Base-by-base conservation (phyloP, 73 alveolate species). In the Tetrahymena malaccensis region DNA sequence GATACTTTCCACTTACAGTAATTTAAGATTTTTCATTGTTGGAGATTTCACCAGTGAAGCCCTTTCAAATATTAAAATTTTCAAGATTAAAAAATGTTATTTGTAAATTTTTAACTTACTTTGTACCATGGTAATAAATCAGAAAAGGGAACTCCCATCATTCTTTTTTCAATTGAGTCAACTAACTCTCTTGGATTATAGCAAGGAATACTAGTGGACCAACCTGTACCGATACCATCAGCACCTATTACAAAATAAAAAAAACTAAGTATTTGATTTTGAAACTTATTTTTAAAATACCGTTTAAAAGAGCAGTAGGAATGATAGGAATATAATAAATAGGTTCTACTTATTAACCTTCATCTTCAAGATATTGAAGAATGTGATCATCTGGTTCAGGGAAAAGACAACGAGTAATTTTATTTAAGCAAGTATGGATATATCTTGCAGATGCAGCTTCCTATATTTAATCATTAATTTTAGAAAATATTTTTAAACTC, bases 381-480 rank as follows among this genome's bases (percentile, higher is more conserved):
- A 99, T 93, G 94, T 97, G 98, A 94, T 98, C 99, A 96, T 99
- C 99, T 85, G 96, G 97, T 94, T 97, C 99, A 95, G 96, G 97
- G 96, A 98, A 98, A 15, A 99, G 43, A 83, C 84, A 84, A 89
- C 99, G 97, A 35, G 99, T 96, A 0, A 98, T 84, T 31, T 96
- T 96, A 94, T 95, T 96, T 55, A 99, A 96, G 93, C 97, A 93
- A 22, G 99, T 99, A 94, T 96, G 98, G 43, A 99, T 99, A 96
- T 99, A 99, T 96, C 99, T 97, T 22, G 99, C 99, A 85, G 99
- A 96, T 6, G 99, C 99, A n/a, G 99, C 99, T 83, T 99, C 99
- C 89, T 70, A 7, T 70, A 22, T 19, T 70, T 70, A 8, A 31
- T 70, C 1, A 22, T 27, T n/a, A 70, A 1, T 2, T 70, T 70